A percentile compares a stretch with the other conserved stretches of the same genome.
Conservation (phyloP, 2,329 filamentous ascomycete species). For the Hymenoscyphus occultus region DNA sequence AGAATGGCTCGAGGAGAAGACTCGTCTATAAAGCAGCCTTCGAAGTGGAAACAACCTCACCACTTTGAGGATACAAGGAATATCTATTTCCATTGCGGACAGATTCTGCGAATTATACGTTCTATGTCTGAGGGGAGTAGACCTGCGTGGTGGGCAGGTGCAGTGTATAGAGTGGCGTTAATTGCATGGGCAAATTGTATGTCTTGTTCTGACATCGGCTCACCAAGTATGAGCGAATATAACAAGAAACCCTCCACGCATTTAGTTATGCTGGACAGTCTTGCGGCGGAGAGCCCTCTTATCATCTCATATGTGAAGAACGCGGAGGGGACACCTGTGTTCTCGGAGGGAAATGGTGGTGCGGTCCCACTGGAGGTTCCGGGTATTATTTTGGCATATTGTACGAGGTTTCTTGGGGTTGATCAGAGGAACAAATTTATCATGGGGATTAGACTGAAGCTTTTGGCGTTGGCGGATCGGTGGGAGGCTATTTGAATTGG, state of each 20-base stretch:
- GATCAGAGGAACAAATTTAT: background rate
- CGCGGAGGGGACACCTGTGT: background rate
- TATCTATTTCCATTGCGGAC: background rate
- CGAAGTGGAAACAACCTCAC: background rate
- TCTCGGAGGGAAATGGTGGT: background rate
- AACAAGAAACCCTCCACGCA: background rate
- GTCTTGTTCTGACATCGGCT: background rate
- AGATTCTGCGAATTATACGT: background rate
- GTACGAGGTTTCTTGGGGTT: background rate
- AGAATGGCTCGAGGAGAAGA: background rate
- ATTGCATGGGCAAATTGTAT: constrained; percentile 1
- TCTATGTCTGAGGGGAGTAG: background rate
- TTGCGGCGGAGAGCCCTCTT: background rate
- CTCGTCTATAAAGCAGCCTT: background rate
- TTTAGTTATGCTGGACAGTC: background rate
- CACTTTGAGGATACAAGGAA: background rate
- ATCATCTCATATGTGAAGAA: background rate
- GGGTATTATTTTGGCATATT: background rate
- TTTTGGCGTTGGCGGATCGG: constrained; percentile 1
- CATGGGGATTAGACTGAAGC: background rate
- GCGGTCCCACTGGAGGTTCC: background rate
- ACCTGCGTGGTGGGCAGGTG: background rate
- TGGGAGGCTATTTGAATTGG: background rate
- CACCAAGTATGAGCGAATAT: background rate
- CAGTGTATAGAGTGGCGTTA: background rate